Evolutionary conservation across 1,284 basidiomycete genomes (phyloP), one percentile per base, ranked within the genome.

Genomic region (Moesziomyces parantarcticus): DNA sequence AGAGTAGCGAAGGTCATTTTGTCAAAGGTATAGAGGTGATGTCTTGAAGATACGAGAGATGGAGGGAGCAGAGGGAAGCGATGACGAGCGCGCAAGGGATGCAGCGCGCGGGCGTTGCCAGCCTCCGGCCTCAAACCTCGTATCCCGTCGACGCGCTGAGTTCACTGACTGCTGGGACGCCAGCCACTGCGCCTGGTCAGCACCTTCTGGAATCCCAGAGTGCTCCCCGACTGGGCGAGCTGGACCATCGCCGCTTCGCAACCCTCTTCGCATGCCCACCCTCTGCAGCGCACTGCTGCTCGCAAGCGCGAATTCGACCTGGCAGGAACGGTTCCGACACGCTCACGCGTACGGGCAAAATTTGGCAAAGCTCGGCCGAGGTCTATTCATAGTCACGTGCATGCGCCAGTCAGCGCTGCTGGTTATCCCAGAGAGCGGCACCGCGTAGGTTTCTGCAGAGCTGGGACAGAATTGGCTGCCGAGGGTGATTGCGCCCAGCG

Each of bases 1-100:
- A 81, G 59, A 61, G 75, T 76, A 47, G 69, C 60, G 76, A 82
- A 81, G 74, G 81, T 73, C 81, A 82, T 83, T 45, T 76, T 83
- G 79, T 71, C 59, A 58, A 40, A 56, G 25, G 65, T 69, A 58
- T 65, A 43, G 46, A 58, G 45, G 58, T 67, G 61, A 58, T 62
- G 51, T 65, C 58, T 62, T 62, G 61, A 62, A 46, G 63, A 39
- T 58, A 69, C 61, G 62, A 53, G 55, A 61, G 60, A 54, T 69
- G 56, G 65, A 67, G 56, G 61, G 50, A 70, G 57, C 61, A 44
- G 58, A 39, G 36, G 42, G 62, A 55, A 65, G 44, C 43, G 58
- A 50, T 60, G 51, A 54, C 51, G 62, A 70, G 41, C 43, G 43
- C 46, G 50, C 46, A 36, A 40, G 43, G 36, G 36, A 64, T 50